Evolutionary conservation across 2,329 filamentous ascomycete species (phyloP), one percentile per base, ranked within the genome.

Genomic region (Fusarium incarnatum): DNA sequence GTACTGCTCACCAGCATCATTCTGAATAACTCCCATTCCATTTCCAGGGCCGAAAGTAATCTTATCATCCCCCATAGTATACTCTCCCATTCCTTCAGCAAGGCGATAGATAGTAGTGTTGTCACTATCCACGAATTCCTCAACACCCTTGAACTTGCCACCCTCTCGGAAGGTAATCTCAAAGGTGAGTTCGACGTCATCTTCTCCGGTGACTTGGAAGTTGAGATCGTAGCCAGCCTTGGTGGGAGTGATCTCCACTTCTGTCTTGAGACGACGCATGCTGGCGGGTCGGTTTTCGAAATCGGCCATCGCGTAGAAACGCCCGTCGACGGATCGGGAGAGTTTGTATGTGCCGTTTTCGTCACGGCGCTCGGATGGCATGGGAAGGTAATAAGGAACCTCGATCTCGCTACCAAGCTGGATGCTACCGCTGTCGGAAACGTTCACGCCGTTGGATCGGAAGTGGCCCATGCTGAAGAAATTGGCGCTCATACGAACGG

Each of bases 391-490:
- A 13, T 65, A 65, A 1, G 62, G 62, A 0, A 65, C 60, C 12
- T 65, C 60, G 2, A 65, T 65, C 22, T 65, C 52, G 4, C 62
- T 65, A 5, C 53, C 46, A 20, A 65, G 16, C 9, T 34, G 50
- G 2, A 65, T 37, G 2, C 9, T 1, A 2, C 52, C 60, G 7
- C 59, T 47, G 3, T 46, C 30, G 3, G 54, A 46, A 3, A 65
- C 18, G 5, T 52, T 40, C 10, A 68, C 28, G 3, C 64, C 64
- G n/a, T 67, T 67, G 10, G 64, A 67, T 30, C 64, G 64, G 42
- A 67, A 67, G 41, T 67, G 64, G 1, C 64, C 64, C 64, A 67
- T 67, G 27, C 64, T 67, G 27, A 67, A 67, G n/a, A 67, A 68
- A 12, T 49, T 67, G 5, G 64, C 42, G 23, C 64, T 67, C 6